Percentiles rank a stretch among this genome's conserved stretches.
Evolutionary conservation across 129 eudicot species (phyloP).

Genomic region (Flaveria linearis): DNA sequence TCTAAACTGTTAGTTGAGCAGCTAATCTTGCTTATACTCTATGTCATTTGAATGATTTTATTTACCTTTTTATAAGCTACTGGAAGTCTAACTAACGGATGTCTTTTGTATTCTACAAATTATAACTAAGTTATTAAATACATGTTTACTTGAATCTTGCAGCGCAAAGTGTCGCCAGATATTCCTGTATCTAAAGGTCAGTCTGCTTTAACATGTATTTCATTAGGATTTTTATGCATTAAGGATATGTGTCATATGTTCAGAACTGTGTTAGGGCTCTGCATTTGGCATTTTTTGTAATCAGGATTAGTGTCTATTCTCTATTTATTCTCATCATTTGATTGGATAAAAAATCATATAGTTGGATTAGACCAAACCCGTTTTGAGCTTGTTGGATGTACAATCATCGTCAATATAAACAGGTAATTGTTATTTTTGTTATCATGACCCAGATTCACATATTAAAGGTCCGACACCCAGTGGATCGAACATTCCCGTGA

Average conservation of each 20-base stretch:
- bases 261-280: not conserved
- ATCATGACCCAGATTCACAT: conserved; percentile 32
- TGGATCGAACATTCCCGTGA: conserved; percentile 28
- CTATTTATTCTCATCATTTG: not conserved
- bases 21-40: conserved; percentile 14
- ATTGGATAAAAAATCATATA: conserved; percentile 2
- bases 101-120: not conserved
- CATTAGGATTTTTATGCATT: conserved; percentile 10
- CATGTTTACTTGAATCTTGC: conserved; percentile 33
- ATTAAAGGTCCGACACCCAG: conserved; percentile 31
- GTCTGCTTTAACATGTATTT: conserved; percentile 22
- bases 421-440: not conserved
- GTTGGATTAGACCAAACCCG: not conserved
- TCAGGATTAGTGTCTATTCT: not conserved
- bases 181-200: conserved; percentile 47
- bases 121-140: conserved; percentile 3
- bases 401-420: not conserved
- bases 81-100: not conserved
- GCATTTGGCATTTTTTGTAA: conserved; percentile 10
- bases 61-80: conserved; percentile 16
- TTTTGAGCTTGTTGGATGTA: conserved; percentile 23
- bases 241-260: not conserved
- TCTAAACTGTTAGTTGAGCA: conserved; percentile 30
- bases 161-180: conserved; percentile 43
- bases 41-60: not conserved